Evolutionary conservation across 176 grass and related monocot genomes (phyloP).

Genomic region (Aegilops bicornis): DNA sequence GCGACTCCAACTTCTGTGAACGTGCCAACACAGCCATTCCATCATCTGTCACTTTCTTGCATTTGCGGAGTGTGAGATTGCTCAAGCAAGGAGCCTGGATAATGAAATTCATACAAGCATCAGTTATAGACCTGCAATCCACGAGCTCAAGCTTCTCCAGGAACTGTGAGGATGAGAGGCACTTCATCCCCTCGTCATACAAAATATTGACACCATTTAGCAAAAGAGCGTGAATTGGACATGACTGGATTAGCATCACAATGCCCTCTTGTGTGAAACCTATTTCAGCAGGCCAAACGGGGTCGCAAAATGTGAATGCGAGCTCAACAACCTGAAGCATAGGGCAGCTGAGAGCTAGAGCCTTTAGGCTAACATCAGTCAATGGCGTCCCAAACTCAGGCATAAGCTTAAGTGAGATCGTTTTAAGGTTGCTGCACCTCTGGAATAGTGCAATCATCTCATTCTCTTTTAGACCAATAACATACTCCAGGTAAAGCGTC

Average conservation of each 20-base stretch:
- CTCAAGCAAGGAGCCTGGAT: conserved; percentile 12
- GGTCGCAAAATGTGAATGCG: too few relatives aligned
- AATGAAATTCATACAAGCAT: conserved; percentile 43
- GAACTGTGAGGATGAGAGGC: conserved; percentile 26
- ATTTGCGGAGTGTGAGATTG: conserved; percentile 44
- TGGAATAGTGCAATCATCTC: conserved; percentile 58
- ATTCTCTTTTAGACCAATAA: conserved; percentile 47
- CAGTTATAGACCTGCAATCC: conserved; percentile 30
- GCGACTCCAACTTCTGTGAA: conserved; percentile 45
- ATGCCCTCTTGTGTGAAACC: too few relatives aligned
- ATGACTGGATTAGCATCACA: too few relatives aligned
- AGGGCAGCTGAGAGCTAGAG: too few relatives aligned
- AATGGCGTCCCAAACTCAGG: too few relatives aligned
- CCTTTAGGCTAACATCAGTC: too few relatives aligned
- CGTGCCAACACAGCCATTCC: conserved; percentile 26
- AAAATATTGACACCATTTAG: conserved; percentile 48
- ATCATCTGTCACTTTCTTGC: conserved; percentile 38
- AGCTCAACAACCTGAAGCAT: too few relatives aligned
- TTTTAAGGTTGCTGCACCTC: conserved; percentile 53
- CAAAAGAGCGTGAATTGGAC: conserved; percentile 40
- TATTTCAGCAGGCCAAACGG: too few relatives aligned
- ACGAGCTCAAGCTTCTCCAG: conserved; percentile 58
- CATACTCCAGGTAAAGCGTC: conserved; percentile 56
- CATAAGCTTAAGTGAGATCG: conserved; percentile 12
- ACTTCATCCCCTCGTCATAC: conserved; percentile 42